Conservation (phyloP, 805 yeast genomes). For the Starmerella stigmatis region DNA sequence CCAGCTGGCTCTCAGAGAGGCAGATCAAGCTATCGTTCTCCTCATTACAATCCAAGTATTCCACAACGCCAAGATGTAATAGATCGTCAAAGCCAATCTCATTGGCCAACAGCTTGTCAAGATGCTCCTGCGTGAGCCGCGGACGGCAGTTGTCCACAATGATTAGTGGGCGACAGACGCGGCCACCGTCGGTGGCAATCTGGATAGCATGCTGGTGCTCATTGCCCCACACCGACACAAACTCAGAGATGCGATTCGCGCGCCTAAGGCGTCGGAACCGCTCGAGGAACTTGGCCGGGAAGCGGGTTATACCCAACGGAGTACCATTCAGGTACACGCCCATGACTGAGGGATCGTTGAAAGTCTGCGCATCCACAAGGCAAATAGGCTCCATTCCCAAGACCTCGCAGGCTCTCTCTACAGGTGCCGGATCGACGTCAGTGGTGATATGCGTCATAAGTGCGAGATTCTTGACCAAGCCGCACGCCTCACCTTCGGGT, state of each 20-base stretch:
- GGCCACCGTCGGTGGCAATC: conserved; percentile 97
- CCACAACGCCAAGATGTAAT: conserved; percentile 74
- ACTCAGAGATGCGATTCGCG: conserved; percentile 74
- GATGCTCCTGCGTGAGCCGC: conserved; percentile 61
- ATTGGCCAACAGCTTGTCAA: conserved; percentile 52
- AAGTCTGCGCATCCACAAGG: conserved; percentile 67
- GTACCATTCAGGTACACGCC: conserved; percentile 93
- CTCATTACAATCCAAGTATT: conserved; percentile 92
- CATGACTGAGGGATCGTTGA: conserved; percentile 67
- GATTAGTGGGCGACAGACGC: conserved; percentile 93
- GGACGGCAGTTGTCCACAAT: conserved; percentile 66
- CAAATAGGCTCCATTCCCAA: conserved; percentile 85
- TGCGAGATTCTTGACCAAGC: conserved; percentile 91
- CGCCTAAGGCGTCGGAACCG: conserved; percentile 75
- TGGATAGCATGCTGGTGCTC: conserved; percentile 87
- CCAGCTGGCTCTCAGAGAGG: conserved; percentile 60
- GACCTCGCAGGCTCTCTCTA: conserved; percentile 60
- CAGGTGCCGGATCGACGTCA: conserved; percentile 91
- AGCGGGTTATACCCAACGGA: conserved; percentile 76
- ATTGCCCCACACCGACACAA: conserved; percentile 82
- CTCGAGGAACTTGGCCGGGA: conserved; percentile 70
- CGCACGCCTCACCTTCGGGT: conserved; percentile 99
- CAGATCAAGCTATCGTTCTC: conserved; percentile 93
- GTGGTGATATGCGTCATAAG: conserved; percentile 98
- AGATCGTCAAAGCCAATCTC: conserved; percentile 86